A percentile compares a stretch with the other conserved stretches of the same genome.
These are phyloP conservation scores for Acacia confusa DNA, from an alignment of 306 rosid genomes.

Conservation along the genomic window DNA sequence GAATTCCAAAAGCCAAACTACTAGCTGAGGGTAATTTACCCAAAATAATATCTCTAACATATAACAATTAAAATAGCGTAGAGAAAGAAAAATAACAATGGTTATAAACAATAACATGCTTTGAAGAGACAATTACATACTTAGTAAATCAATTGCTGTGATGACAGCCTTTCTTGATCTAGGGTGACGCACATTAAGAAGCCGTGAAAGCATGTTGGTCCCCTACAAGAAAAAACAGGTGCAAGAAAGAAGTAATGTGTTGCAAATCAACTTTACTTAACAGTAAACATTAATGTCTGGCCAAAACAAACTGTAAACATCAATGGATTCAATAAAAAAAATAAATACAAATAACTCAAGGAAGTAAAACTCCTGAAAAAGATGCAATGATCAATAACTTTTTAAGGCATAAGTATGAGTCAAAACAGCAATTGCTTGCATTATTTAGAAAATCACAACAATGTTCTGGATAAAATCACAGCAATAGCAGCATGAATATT, in stretches of 20 bases:
- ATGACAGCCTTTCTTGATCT: conserved; percentile 96
- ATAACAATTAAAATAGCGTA: too few relatives aligned
- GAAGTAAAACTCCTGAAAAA: neutral
- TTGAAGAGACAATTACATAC: conserved; percentile 44
- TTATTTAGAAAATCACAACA: neutral
- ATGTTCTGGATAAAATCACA: neutral
- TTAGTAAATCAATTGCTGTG: conserved; percentile 93
- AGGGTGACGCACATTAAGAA: conserved; percentile 89
- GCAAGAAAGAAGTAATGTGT: conserved; percentile 24
- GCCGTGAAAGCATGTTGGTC: conserved; percentile 90
- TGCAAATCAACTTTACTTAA: conserved; percentile 23
- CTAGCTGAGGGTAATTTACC: too few relatives aligned
- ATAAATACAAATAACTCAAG: neutral
- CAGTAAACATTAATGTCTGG: neutral
- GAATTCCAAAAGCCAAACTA: too few relatives aligned
- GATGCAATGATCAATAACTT: neutral
- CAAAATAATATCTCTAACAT: too few relatives aligned
- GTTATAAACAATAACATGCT: neutral
- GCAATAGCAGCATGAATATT: conserved; percentile 98
- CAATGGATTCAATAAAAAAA: neutral
- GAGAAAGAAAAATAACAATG: conserved; percentile 8
- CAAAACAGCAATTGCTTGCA: neutral
- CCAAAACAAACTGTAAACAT: neutral
- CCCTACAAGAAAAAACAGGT: conserved; percentile 50
- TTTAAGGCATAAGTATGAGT: neutral